phyloP scores from a whole-genome alignment of 2,329 filamentous ascomycete genomes.

The Lecanicillium sp. region DNA sequence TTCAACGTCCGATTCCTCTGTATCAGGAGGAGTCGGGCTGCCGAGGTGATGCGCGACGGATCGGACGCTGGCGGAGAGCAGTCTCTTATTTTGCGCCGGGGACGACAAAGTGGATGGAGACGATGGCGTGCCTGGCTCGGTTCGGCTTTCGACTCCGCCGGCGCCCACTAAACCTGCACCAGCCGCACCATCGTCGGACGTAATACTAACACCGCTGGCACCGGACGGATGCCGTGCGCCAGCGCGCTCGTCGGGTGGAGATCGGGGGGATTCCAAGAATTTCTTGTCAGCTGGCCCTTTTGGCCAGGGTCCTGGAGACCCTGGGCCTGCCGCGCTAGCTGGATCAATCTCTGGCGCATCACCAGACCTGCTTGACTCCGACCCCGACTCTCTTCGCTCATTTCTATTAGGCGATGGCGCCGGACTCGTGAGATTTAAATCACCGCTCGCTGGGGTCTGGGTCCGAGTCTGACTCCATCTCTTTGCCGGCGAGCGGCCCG shows the following conservation, averaged over 20 bases:
- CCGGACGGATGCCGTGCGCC: not conserved
- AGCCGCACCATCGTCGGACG: no score
- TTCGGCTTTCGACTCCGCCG: no score
- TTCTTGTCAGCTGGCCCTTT: slow-evolving; percentile 5
- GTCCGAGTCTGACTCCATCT: slow-evolving; percentile 4
- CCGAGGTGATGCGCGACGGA: slow-evolving; percentile 25
- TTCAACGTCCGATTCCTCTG: slow-evolving; percentile 34
- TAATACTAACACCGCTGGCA: no score
- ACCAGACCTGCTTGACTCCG: no score
- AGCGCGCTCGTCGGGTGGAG: slow-evolving; percentile 4
- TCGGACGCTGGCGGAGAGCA: no score
- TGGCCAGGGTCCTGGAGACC: slow-evolving; percentile 3
- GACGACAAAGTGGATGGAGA: no score
- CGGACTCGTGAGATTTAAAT: slow-evolving; percentile 5
- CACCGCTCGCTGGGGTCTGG: slow-evolving; percentile 4
- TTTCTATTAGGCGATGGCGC: slow-evolving; percentile 3
- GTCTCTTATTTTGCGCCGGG: no score
- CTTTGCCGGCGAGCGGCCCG: slow-evolving; percentile 33
- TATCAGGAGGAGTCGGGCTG: slow-evolving; percentile 48
- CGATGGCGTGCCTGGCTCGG: no score
- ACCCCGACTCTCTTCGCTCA: not conserved
- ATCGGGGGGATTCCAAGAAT: not conserved
- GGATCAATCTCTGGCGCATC: no score
- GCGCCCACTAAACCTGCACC: no score
- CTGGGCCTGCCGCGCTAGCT: not conserved